phyloP scores from a whole-genome alignment of 441 rosid species.

The Jatropha podagrica region DNA sequence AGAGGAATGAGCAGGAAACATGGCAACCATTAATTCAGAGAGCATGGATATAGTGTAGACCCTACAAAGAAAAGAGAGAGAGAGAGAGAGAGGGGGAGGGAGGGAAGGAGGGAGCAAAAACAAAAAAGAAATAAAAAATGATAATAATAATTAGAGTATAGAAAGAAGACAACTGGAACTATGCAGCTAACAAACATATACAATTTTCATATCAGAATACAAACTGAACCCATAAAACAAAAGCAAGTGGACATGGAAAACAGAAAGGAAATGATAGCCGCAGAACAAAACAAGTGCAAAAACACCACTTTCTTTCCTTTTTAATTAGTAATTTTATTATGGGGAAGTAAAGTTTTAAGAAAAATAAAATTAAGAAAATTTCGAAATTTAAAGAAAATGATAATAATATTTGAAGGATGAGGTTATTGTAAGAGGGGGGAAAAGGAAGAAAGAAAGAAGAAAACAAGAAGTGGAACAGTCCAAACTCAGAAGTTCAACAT shows the following conservation, averaged over 20 bases:
- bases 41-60: slow-evolving; percentile 49
- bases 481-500: slow-evolving; percentile 49
- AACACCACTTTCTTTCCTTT: slow-evolving; percentile 21
- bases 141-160: slow-evolving; percentile 1
- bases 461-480: slow-evolving; percentile 42
- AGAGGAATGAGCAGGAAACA: slow-evolving; percentile 37
- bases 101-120: slow-evolving; percentile 8
- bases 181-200: slow-evolving; percentile 32
- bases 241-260: slow-evolving; percentile 38
- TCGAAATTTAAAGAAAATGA: background rate
- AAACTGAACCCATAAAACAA: slow-evolving; percentile 20
- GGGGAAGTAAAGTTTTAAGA: too few relatives aligned
- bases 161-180: slow-evolving; percentile 42
- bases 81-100: too few relatives aligned
- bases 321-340: slow-evolving; percentile 17
- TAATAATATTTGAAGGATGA: background rate
- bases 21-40: slow-evolving; percentile 43
- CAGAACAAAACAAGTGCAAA: slow-evolving; percentile 34
- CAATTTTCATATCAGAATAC: slow-evolving; percentile 33
- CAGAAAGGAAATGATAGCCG: slow-evolving; percentile 38
- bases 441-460: background rate
- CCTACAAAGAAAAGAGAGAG: slow-evolving; percentile 25
- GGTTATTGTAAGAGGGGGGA: too few relatives aligned
- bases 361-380: too few relatives aligned
- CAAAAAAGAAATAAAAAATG: slow-evolving; percentile 2